Conservation (phyloP, 192 early-diverging fungal species). For the Backusella morwellensis region DNA sequence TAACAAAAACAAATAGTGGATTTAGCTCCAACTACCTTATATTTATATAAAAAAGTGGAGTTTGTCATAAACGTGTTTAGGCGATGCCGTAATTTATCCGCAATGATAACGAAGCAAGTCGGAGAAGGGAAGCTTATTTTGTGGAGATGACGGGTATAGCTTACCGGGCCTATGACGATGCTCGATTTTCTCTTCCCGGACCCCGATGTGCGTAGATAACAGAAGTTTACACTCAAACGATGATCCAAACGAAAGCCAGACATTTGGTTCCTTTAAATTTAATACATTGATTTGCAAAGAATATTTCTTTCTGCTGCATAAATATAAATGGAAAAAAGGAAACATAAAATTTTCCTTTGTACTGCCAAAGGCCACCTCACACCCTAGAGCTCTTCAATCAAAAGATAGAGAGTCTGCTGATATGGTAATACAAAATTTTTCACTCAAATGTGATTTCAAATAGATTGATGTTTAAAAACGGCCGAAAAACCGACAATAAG, state of each 20-base stretch:
- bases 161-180: neutral
- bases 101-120: neutral
- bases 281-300: neutral
- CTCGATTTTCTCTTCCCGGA: neutral
- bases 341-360: neutral
- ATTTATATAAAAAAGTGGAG: constrained; percentile 12
- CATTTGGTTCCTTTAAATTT: neutral
- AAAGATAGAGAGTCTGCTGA: neutral
- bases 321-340: neutral
- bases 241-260: neutral
- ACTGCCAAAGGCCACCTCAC: neutral
- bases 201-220: neutral
- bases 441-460: neutral
- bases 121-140: constrained; percentile 6
- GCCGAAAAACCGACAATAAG: neutral
- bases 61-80: constrained; percentile 8
- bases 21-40: neutral
- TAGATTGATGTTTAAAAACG: neutral
- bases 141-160: constrained; percentile 1
- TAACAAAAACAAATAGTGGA: neutral
- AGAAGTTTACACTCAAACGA: neutral
- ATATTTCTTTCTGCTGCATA: neutral
- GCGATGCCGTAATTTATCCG: constrained; percentile 15
- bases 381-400: neutral
- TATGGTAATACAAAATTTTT: neutral